Base-by-base conservation (phyloP, 2,329 filamentous ascomycete species). In the Geosmithia putterillii region DNA sequence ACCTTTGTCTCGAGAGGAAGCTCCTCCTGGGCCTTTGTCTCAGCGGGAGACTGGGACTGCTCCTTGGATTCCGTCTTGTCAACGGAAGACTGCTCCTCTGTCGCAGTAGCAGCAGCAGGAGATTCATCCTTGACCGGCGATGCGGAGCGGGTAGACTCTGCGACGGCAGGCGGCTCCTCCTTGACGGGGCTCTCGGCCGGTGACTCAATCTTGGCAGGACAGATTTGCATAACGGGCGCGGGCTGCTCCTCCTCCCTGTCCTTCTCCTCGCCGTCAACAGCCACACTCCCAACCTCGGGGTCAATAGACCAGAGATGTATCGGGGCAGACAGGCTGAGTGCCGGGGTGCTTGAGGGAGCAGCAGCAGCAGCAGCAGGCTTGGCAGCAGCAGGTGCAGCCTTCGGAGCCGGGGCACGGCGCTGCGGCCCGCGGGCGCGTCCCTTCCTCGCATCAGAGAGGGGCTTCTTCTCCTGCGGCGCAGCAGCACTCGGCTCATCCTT, bases 401-500 rank as follows among this genome's bases (percentile, higher is more conserved):
- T 66, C 62, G 66, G 73, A 10, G 73, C 68, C 23, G 44, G 76
- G 20, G 83, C 78, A 56, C 88, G 75, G 51, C 88, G 76, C 51
- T 87, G 81, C 15, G 92, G 92, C 10, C 92, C 92, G 50, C 86
- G 81, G 19, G 92, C 92, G 51, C 92, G 76, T 20, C 88, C 80
- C 67, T 96, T 96, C 50, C 92, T 78, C 32, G 89, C 88, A 68
- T 98, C 92, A 19, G 74, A 73, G 21, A 98, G 68, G n/a, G 89
- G 88, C 10, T 74, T 79, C 60, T 87, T 86, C 46, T 75, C 71
- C 25, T 71, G 28, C 28, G 28, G 28, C 10, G 28, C 10, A 12
- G 28, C 71, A n/a, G n/a, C n/a, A n/a, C 2, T 63, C n/a, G n/a
- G n/a, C n/a, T n/a, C n/a, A n/a, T n/a, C n/a, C n/a, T n/a, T 63